Base-by-base conservation (phyloP, 805 yeast species). In the Torulaspora quercuum region DNA sequence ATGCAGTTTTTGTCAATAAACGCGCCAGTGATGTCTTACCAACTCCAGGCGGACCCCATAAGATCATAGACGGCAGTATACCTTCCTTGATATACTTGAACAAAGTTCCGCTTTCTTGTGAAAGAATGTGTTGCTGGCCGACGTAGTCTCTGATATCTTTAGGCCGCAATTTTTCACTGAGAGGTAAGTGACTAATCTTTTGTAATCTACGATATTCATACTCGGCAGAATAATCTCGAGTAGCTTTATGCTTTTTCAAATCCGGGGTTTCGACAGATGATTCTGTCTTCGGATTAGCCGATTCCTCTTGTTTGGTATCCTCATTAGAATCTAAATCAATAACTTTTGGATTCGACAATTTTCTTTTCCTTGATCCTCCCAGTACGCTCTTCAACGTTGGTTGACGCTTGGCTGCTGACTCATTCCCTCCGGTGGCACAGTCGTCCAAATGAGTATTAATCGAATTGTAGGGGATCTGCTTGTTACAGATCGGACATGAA, bases 41-140 rank as follows among this genome's bases (percentile, higher is more conserved):
- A 3, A 87, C 89, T 0, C 98, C 98, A 2, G 97, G 95, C 1
- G 95, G 95, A 0, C 99, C 99, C 84, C 92, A 83, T 4, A 92
- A 63, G 2, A 92, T 77, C 77, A 92, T 71, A 0, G 96, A 87
- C 1, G 97, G 97, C 6, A 84, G 66, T 30, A 69, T 66, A n/a
- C 81, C 61, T 12, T 72, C 63, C 23, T 72, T 69, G 2, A 89
- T 68, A 42, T 83, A 83, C 29, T 79, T 79, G 17, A 77, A 64
- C 2, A 90, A 63, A 3, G 80, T 66, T 1, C 96, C 95, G 6
- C 69, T 66, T 7, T 59, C 49, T 1, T 64, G 61, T 0, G 84
- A 82, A 4, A 90, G 67, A 2, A 92, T 61, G 61, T 89, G 95
- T 9, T 68, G 65, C 61, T 92, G 99, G 0, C 99, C 99, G 15